Evolutionary conservation across 805 yeast species (phyloP), one percentile per base, ranked within the genome.

Genomic region (Lipomyces yamadae): DNA sequence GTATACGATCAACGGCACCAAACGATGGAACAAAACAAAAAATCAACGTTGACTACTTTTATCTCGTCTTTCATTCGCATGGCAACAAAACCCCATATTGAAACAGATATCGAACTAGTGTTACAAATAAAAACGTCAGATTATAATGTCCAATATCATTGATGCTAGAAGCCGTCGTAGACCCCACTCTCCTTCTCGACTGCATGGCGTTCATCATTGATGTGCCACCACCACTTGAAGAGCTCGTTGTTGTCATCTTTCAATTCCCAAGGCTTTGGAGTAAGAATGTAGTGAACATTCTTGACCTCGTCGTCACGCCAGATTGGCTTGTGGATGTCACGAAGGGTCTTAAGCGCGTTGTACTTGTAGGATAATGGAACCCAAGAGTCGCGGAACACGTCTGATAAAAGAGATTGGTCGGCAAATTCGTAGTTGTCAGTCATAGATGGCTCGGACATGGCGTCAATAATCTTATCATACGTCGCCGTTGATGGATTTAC

Each of bases 261-360:
- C 29, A 80, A 80, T 55, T 85, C 82, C 89, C 89, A 86, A 2
- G 89, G 89, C 76, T 86, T 86, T 11, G 89, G 88, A 4, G 82
- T 81, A 53, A 86, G 68, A 39, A 86, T 86, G 72, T 83, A 86
- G 74, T 86, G 89, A 55, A 86, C 79, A 67, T 84, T 85, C 73
- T 85, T 86, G 61, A 86, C 86, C 67, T 79, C 81, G 7, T 76
- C 72, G 48, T 78, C 79, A 58, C 81, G 76, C 84, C 88, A 84
- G 35, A 86, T 68, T 24, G 82, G 81, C 1, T 75, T 29, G 74
- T 86, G 89, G 65, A 81, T 74, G 30, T 66, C 55, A 50, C 76
- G 78, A 67, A 86, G 77, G 0, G 89, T 85, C 74, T 86, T 86
- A 60, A 86, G 79, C 34, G 86, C 84, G 70, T 86, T 86, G 75